Conservation (phyloP, 2,329 filamentous ascomycete genomes). For the Cercospora zeina region DNA sequence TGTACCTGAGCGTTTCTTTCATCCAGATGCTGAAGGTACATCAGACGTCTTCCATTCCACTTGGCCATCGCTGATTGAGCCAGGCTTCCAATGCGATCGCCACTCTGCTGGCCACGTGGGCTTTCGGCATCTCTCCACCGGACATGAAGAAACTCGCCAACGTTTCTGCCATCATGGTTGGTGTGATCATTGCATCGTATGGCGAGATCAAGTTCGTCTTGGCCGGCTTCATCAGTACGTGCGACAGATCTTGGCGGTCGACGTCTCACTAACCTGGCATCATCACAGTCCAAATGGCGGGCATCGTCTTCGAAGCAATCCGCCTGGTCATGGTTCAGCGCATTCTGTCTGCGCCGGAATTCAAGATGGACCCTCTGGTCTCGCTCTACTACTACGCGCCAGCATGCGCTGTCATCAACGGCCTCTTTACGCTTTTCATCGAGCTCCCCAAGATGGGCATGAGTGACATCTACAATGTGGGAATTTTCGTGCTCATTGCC, state of each 20-base stretch:
- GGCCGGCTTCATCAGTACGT: conserved; percentile 63
- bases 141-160: conserved; percentile 88
- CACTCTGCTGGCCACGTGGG: conserved; percentile 85
- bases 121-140: conserved; percentile 77
- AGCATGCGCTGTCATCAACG: conserved; percentile 80
- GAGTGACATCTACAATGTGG: conserved; percentile 71
- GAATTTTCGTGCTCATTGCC: conserved; percentile 68
- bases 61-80: neutral
- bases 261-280: neutral
- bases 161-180: conserved; percentile 89
- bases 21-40: conserved; percentile 93
- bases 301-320: conserved; percentile 78
- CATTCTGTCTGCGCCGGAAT: conserved; percentile 76
- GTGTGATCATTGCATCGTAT: conserved; percentile 89
- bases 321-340: conserved; percentile 83
- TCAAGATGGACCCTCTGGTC: conserved; percentile 91
- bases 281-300: conserved; percentile 66
- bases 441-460: conserved; percentile 70
- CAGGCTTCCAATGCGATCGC: conserved; percentile 86
- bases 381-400: conserved; percentile 90
- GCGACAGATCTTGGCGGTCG: no score
- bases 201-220: conserved; percentile 93
- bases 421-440: conserved; percentile 68
- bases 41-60: no score
- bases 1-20: conserved; percentile 92